Conservation (phyloP, 1,284 basidiomycete species). For the Termitomyces sp. region DNA sequence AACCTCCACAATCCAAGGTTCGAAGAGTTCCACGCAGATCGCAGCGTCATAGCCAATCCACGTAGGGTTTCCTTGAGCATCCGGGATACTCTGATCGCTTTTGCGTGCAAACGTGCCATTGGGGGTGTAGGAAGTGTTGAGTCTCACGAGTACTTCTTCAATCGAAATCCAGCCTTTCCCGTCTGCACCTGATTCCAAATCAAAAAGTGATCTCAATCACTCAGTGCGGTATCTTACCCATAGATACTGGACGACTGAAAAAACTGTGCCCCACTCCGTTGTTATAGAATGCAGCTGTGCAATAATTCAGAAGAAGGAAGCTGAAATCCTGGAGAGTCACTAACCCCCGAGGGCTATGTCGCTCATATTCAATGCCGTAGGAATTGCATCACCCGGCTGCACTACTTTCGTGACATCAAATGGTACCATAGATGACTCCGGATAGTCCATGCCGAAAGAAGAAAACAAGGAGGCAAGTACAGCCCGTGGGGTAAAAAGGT, state of each 20-base stretch:
- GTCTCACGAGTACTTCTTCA: slow-evolving; percentile 33
- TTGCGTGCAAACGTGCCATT: slow-evolving; percentile 27
- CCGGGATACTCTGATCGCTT: slow-evolving; percentile 20
- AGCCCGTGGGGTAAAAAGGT: slow-evolving; percentile 32
- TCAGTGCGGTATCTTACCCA: slow-evolving; percentile 20
- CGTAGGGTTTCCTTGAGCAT: slow-evolving; percentile 23
- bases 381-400: slow-evolving; percentile 21
- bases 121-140: slow-evolving; percentile 34
- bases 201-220: neutral
- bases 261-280: slow-evolving; percentile 34
- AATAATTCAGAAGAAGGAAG: neutral
- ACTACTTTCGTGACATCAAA: slow-evolving; percentile 19
- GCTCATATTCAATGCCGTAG: slow-evolving; percentile 18
- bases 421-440: slow-evolving; percentile 15
- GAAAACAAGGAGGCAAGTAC: slow-evolving; percentile 28
- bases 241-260: slow-evolving; percentile 25
- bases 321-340: neutral
- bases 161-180: slow-evolving; percentile 32
- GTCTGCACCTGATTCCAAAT: slow-evolving; percentile 19
- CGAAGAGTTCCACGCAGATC: slow-evolving; percentile 36
- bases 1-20: slow-evolving; percentile 37
- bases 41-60: slow-evolving; percentile 36
- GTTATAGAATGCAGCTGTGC: slow-evolving; percentile 24
- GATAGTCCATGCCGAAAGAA: slow-evolving; percentile 26
- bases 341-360: slow-evolving; percentile 24